Conservation (phyloP, 2,329 filamentous ascomycete species). For the Scedosporium aurantiacum region DNA sequence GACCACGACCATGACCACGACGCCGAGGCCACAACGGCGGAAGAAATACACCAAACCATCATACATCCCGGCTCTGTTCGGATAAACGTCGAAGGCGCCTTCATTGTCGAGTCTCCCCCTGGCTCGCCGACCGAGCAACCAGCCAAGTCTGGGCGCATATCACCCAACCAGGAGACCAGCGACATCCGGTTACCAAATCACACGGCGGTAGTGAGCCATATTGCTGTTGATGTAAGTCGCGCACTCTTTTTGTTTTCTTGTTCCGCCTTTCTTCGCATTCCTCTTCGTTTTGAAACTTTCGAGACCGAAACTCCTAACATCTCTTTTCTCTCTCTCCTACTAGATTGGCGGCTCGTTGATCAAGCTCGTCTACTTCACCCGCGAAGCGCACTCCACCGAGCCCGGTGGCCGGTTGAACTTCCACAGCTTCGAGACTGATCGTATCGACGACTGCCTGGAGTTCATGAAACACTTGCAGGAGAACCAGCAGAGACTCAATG, state of each 20-base stretch:
- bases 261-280: neutral
- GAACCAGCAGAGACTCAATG: slow-evolving; percentile 68
- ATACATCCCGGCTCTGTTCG: slow-evolving; percentile 61
- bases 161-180: slow-evolving; percentile 58
- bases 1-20: slow-evolving; percentile 8
- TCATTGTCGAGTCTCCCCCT: slow-evolving; percentile 80
- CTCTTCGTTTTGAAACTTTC: too few relatives aligned
- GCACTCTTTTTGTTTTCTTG: slow-evolving; percentile 8
- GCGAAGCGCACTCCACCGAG: slow-evolving; percentile 67
- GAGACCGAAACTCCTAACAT: slow-evolving; percentile 6
- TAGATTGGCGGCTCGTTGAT: slow-evolving; percentile 92
- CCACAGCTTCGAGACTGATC: slow-evolving; percentile 89
- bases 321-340: neutral
- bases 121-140: slow-evolving; percentile 34
- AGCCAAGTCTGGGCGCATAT: slow-evolving; percentile 27
- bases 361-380: slow-evolving; percentile 95
- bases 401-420: slow-evolving; percentile 89
- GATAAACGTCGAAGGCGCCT: slow-evolving; percentile 94
- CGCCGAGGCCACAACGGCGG: slow-evolving; percentile 35
- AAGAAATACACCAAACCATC: slow-evolving; percentile 51
- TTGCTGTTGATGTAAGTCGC: slow-evolving; percentile 77
- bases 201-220: slow-evolving; percentile 88
- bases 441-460: slow-evolving; percentile 84
- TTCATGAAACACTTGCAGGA: slow-evolving; percentile 81
- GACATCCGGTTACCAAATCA: slow-evolving; percentile 96